Evolutionary conservation across 2,329 filamentous ascomycete species (phyloP).

Genomic region (Pseudophaeomoniella oleicola): DNA sequence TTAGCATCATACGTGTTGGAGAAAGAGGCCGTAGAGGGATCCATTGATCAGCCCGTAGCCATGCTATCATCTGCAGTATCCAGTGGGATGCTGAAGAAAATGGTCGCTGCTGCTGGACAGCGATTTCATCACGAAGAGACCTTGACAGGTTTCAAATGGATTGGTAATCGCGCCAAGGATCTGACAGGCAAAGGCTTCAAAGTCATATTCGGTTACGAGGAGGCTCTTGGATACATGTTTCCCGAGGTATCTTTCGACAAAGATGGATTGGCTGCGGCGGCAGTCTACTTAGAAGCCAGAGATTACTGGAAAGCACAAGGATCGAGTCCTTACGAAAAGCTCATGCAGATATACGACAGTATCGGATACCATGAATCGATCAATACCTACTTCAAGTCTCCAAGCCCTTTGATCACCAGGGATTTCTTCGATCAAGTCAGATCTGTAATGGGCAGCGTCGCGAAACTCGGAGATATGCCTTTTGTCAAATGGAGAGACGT

Average conservation of each 20-base stretch:
- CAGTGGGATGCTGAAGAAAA: constrained; percentile 44
- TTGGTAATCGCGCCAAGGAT: constrained; percentile 45
- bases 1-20: constrained; percentile 44
- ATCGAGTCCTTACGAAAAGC: constrained; percentile 41
- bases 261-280: constrained; percentile 47
- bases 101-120: constrained; percentile 36
- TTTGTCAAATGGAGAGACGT: constrained; percentile 48
- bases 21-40: constrained; percentile 17
- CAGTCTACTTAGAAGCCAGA: constrained; percentile 42
- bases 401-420: constrained; percentile 35
- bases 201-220: constrained; percentile 46
- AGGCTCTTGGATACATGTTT: constrained; percentile 55
- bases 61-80: constrained; percentile 52
- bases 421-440: constrained; percentile 42
- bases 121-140: constrained; percentile 43
- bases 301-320: constrained; percentile 35
- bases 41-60: constrained; percentile 26
- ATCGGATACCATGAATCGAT: constrained; percentile 49
- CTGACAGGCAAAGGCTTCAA: constrained; percentile 34
- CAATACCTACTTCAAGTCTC: constrained; percentile 50
- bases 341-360: constrained; percentile 40
- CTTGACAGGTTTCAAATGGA: constrained; percentile 54
- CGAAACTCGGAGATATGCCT: constrained; percentile 33
- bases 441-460: constrained; percentile 24
- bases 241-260: constrained; percentile 48